These are phyloP conservation scores for Fusarium hainanense DNA, from an alignment of 2,329 filamentous ascomycete genomes.

Conservation along the genomic window DNA sequence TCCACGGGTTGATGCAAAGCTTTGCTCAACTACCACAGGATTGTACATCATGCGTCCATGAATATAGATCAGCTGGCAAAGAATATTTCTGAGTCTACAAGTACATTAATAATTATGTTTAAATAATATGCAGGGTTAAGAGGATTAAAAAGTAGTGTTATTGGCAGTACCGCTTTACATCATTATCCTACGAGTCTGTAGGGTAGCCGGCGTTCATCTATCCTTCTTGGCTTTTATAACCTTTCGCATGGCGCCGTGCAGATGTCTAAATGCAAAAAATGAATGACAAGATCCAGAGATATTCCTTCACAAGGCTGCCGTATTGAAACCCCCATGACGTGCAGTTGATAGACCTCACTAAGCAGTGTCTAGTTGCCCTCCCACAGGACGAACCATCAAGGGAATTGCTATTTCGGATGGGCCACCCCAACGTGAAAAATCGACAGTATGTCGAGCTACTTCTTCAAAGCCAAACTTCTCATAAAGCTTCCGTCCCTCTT, in stretches of 20 bases:
- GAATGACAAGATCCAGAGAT: too few relatives aligned
- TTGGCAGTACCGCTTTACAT: not conserved
- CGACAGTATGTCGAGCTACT: constrained; percentile 38
- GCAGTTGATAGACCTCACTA: not conserved
- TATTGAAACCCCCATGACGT: too few relatives aligned
- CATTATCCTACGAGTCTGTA: not conserved
- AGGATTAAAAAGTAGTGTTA: not conserved
- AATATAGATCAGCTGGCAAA: too few relatives aligned
- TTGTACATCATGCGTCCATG: too few relatives aligned
- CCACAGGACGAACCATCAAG: not conserved
- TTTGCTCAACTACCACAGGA: too few relatives aligned
- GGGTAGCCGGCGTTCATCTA: not conserved
- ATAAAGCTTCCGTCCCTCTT: constrained; percentile 49
- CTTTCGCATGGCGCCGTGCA: too few relatives aligned
- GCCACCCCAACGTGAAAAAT: constrained; percentile 46
- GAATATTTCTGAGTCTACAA: not conserved
- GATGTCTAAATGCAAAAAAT: too few relatives aligned
- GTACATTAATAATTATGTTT: not conserved
- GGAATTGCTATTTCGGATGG: not conserved
- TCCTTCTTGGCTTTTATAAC: too few relatives aligned
- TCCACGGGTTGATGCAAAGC: too few relatives aligned
- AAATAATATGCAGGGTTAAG: not conserved
- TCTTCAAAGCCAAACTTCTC: constrained; percentile 52
- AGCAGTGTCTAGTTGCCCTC: not conserved
- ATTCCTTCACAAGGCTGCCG: too few relatives aligned